Conservation (phyloP, 768 basidiomycete genomes). For the Lentinula detonsa region DNA sequence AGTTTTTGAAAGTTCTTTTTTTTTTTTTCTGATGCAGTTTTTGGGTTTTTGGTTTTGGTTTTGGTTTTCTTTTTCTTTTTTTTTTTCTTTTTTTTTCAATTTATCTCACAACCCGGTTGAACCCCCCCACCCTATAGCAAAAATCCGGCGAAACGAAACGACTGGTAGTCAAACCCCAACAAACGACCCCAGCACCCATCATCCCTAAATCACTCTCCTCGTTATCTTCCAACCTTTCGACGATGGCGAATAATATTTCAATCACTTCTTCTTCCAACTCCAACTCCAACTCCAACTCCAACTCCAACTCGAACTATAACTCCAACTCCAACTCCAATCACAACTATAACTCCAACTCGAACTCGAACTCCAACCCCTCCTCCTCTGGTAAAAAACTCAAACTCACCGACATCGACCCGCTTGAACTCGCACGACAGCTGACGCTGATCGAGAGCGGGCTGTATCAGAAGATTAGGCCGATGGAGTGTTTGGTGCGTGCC, state of each 20-base stretch:
- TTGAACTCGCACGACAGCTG: constrained; percentile 89
- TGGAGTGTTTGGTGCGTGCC: constrained; percentile 85
- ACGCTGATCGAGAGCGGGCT: constrained; percentile 86
- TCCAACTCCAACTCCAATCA: no score
- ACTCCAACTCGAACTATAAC: no score
- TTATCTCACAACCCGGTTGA: no score
- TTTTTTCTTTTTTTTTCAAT: no score
- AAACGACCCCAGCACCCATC: constrained; percentile 66
- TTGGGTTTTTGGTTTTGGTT: background rate
- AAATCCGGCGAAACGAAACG: constrained; percentile 49
- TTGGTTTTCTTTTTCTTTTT: no score
- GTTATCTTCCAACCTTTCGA: background rate
- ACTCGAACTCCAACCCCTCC: background rate
- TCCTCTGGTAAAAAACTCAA: constrained; percentile 57
- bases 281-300: background rate
- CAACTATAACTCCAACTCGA: no score
- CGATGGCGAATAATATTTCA: background rate
- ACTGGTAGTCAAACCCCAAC: constrained; percentile 49
- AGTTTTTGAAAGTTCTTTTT: no score
- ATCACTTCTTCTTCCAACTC: background rate
- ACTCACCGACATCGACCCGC: constrained; percentile 77
- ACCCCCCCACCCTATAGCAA: no score
- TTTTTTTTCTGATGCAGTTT: background rate
- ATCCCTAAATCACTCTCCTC: constrained; percentile 45
- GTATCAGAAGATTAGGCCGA: constrained; percentile 83